Evolutionary conservation across 1,284 basidiomycete species (phyloP).

Genomic region (Melampsora americana): DNA sequence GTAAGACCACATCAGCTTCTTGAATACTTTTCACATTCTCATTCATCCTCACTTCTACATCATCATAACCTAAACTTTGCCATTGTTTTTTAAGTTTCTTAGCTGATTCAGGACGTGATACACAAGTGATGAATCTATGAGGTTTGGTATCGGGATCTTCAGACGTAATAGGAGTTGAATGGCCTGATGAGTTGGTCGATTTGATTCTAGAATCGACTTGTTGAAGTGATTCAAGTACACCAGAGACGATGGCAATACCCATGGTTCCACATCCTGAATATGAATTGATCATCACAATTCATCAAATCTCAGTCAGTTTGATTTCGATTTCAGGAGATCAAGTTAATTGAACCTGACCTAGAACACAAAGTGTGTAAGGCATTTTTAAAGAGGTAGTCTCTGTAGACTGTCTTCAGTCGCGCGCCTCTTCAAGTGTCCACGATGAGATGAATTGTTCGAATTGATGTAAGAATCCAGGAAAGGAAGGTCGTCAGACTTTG

Average conservation of each 20-base stretch:
- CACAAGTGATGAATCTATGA: slow-evolving; percentile 81
- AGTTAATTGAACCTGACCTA: neutral
- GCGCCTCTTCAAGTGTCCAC: too few relatives aligned
- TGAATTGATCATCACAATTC: too few relatives aligned
- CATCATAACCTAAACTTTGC: slow-evolving; percentile 53
- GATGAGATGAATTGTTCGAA: too few relatives aligned
- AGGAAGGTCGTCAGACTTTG: too few relatives aligned
- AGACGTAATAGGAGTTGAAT: slow-evolving; percentile 53
- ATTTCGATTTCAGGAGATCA: neutral
- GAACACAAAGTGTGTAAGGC: neutral
- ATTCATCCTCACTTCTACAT: slow-evolving; percentile 68
- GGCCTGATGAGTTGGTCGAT: slow-evolving; percentile 48
- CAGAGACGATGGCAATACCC: slow-evolving; percentile 93
- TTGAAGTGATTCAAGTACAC: slow-evolving; percentile 69
- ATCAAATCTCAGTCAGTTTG: neutral
- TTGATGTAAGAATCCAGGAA: too few relatives aligned
- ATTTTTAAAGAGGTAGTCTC: too few relatives aligned
- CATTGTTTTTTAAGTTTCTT: slow-evolving; percentile 64
- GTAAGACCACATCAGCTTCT: slow-evolving; percentile 76
- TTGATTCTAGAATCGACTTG: slow-evolving; percentile 42
- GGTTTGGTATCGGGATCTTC: slow-evolving; percentile 60
- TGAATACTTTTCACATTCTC: slow-evolving; percentile 70
- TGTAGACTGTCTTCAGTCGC: too few relatives aligned
- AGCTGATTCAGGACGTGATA: slow-evolving; percentile 73
- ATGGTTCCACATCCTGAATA: slow-evolving; percentile 90